Evolutionary conservation across 2,329 filamentous ascomycete species (phyloP).

Genomic region (Chrysosporium keratinophilum): DNA sequence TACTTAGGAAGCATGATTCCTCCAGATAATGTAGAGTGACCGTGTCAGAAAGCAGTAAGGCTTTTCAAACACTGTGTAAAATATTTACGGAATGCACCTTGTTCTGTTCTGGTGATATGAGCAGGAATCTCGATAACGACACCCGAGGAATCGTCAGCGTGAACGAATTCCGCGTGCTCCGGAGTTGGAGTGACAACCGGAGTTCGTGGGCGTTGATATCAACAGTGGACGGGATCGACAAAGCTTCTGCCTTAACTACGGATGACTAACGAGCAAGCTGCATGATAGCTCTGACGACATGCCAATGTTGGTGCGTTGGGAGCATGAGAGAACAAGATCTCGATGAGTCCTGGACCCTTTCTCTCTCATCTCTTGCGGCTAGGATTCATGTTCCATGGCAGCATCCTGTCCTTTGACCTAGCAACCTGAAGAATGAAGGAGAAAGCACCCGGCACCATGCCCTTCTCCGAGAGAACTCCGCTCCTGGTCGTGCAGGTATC

Average conservation of each 20-base stretch:
- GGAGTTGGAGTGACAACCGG: background rate
- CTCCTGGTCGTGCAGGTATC: conserved; percentile 35
- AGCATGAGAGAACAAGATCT: background rate
- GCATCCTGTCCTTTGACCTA: background rate
- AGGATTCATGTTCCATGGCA: background rate
- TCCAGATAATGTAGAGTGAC: too few species aligned
- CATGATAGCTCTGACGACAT: too few species aligned
- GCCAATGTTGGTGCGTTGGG: too few species aligned
- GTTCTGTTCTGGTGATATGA: too few species aligned
- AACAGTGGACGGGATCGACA: background rate
- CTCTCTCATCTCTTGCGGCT: background rate
- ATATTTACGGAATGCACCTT: too few species aligned
- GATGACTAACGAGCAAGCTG: too few species aligned
- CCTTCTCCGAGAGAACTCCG: conserved; percentile 32
- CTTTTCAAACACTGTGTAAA: too few species aligned
- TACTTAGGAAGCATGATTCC: too few species aligned
- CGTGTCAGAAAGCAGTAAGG: too few species aligned
- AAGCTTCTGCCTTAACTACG: background rate
- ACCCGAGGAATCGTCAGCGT: too few species aligned
- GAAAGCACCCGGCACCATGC: conserved; percentile 25
- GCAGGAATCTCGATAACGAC: too few species aligned
- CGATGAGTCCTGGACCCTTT: background rate
- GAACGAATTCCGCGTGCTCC: background rate
- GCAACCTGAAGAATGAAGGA: conserved; percentile 23
- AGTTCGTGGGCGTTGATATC: too few species aligned